A percentile compares a stretch with the other conserved stretches of the same genome.
Conservation (phyloP, 1,284 basidiomycete species). For the Xerocomus nothofagi region DNA sequence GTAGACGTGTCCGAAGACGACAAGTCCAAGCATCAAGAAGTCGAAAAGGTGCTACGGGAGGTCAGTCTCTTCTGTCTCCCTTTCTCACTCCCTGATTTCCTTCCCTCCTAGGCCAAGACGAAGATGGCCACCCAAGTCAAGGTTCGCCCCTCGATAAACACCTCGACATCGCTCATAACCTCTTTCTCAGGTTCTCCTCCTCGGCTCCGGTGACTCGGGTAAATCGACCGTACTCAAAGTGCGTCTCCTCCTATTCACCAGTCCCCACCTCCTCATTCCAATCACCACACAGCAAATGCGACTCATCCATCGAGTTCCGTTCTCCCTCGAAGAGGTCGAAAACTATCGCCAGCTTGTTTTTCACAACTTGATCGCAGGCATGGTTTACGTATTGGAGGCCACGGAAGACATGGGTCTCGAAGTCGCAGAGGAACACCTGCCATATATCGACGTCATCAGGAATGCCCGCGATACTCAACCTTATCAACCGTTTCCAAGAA, state of each 20-base stretch:
- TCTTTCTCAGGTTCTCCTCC: conserved; percentile 66
- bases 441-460: conserved; percentile 62
- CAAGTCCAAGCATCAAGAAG: conserved; percentile 61
- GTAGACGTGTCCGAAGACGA: conserved; percentile 63
- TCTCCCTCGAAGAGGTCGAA: conserved; percentile 75
- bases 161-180: conserved; percentile 15
- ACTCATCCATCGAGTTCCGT: conserved; percentile 79
- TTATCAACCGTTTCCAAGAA: conserved; percentile 72
- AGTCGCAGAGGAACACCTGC: conserved; percentile 59
- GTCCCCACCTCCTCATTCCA: background rate
- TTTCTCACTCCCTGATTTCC: background rate
- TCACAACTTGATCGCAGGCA: conserved; percentile 84
- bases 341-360: conserved; percentile 87
- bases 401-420: conserved; percentile 87
- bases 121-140: conserved; percentile 78
- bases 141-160: conserved; percentile 39
- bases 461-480: conserved; percentile 73
- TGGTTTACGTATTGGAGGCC: conserved; percentile 81
- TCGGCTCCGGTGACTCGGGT: conserved; percentile 92
- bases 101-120: conserved; percentile 55
- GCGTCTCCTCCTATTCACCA: conserved; percentile 19
- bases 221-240: conserved; percentile 92
- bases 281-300: conserved; percentile 77
- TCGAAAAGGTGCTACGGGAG: conserved; percentile 64
- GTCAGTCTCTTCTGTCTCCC: conserved; percentile 37